These are phyloP conservation scores for Agarophyton chilense DNA, from an alignment of 23 red algal genomes.

Conservation along the genomic window DNA sequence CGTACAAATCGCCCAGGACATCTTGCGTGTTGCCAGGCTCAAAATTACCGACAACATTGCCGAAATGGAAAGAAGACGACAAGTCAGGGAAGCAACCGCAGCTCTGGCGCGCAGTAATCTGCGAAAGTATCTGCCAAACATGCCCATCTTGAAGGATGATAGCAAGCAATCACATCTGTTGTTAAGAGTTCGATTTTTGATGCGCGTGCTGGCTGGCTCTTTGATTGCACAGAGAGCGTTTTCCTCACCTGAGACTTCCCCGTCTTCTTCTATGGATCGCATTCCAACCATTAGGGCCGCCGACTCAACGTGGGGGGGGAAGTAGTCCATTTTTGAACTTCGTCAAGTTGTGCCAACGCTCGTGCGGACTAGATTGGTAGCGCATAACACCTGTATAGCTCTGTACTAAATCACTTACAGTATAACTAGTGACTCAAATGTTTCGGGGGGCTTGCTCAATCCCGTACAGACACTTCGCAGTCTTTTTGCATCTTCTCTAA, in stretches of 20 bases:
- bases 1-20: conserved; percentile 46
- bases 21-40: conserved; percentile 28
- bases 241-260: not conserved
- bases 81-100: conserved; percentile 15
- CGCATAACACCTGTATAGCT: not conserved
- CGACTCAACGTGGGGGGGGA: not conserved
- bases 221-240: conserved; percentile 32
- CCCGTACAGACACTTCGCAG: not conserved
- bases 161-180: conserved; percentile 35
- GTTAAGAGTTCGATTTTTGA: conserved; percentile 30
- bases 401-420: not conserved
- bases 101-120: conserved; percentile 3
- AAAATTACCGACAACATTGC: conserved; percentile 25
- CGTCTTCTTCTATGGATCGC: conserved; percentile 9
- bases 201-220: conserved; percentile 22
- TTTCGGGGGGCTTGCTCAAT: not conserved
- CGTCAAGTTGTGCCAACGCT: not conserved
- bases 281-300: not conserved
- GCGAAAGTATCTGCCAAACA: not conserved
- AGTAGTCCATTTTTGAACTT: conserved; percentile 19
- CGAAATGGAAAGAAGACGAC: conserved; percentile 4
- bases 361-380: not conserved
- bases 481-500: conserved; percentile 1
- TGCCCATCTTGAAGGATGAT: not conserved
- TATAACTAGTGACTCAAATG: not conserved